Evolutionary conservation across 306 rosid species (phyloP).

Genomic region (Sindora glabra): DNA sequence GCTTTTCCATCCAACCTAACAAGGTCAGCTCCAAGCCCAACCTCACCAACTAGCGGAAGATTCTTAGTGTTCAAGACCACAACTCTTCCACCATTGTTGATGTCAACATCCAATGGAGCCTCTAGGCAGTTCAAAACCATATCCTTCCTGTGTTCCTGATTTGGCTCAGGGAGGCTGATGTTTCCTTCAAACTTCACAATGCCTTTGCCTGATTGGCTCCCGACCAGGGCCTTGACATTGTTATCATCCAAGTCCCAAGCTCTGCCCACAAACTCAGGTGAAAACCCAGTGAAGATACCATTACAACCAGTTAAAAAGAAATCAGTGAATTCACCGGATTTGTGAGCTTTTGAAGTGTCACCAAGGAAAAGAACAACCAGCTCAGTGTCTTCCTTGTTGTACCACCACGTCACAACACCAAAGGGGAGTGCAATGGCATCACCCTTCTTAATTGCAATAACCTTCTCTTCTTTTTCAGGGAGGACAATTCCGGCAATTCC

Average conservation of each 20-base stretch:
- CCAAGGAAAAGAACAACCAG: conserved; percentile 66
- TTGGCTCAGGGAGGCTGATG: conserved; percentile 40
- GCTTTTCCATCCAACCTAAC: conserved; percentile 70
- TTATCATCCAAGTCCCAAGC: conserved; percentile 72
- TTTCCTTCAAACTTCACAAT: conserved; percentile 41
- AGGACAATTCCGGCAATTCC: conserved; percentile 64
- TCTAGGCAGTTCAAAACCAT: conserved; percentile 68
- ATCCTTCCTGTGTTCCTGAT: conserved; percentile 46
- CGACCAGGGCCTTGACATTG: conserved; percentile 40
- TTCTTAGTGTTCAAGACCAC: conserved; percentile 74
- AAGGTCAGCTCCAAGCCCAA: conserved; percentile 73
- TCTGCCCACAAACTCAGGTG: conserved; percentile 63
- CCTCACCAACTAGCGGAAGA: conserved; percentile 76
- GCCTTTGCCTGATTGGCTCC: conserved; percentile 45
- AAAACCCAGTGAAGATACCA: conserved; percentile 68
- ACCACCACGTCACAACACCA: conserved; percentile 85
- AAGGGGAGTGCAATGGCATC: conserved; percentile 80
- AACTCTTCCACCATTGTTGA: conserved; percentile 68
- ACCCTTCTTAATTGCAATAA: conserved; percentile 69
- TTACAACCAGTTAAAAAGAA: conserved; percentile 56
- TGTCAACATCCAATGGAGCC: conserved; percentile 72
- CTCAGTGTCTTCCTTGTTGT: conserved; percentile 61
- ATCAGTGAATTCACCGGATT: conserved; percentile 70
- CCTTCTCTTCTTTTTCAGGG: conserved; percentile 70
- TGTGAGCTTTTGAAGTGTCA: conserved; percentile 76